phyloP scores from a whole-genome alignment of 257 asterid species.

The Solanum rostratum region DNA sequence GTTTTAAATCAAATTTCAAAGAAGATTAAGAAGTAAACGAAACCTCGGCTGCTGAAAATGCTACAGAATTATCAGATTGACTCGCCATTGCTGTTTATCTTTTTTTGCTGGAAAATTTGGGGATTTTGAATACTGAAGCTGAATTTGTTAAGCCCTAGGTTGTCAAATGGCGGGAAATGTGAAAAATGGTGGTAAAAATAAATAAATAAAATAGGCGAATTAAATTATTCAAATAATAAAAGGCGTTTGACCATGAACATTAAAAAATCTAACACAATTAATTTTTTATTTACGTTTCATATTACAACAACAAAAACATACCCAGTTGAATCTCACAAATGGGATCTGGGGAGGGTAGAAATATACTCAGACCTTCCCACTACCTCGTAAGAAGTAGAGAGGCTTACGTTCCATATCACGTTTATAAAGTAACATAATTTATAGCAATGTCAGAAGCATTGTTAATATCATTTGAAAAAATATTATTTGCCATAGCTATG shows the following conservation, averaged over 20 bases:
- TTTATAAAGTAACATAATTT: neutral
- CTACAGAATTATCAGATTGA: conserved; percentile 39
- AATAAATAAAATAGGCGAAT: too few species aligned
- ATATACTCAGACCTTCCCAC: too few species aligned
- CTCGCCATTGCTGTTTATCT: conserved; percentile 31
- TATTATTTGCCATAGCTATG: neutral
- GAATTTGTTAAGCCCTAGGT: neutral
- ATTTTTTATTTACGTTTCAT: too few species aligned
- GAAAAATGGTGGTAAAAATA: neutral
- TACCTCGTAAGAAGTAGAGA: too few species aligned
- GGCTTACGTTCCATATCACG: neutral
- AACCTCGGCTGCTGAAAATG: conserved; percentile 88
- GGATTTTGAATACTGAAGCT: neutral
- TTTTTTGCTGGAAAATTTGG: neutral
- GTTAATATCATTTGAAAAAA: neutral
- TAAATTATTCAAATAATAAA: too few species aligned
- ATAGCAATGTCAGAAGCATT: neutral
- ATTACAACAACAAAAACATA: too few species aligned
- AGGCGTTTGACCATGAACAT: too few species aligned
- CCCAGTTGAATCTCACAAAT: too few species aligned
- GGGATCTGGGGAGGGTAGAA: too few species aligned
- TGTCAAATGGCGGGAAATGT: neutral
- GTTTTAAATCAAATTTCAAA: neutral
- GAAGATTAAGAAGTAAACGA: neutral
- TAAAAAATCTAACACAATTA: too few species aligned